phyloP scores from a whole-genome alignment of 768 basidiomycete species.

The Scleroderma bovista region DNA sequence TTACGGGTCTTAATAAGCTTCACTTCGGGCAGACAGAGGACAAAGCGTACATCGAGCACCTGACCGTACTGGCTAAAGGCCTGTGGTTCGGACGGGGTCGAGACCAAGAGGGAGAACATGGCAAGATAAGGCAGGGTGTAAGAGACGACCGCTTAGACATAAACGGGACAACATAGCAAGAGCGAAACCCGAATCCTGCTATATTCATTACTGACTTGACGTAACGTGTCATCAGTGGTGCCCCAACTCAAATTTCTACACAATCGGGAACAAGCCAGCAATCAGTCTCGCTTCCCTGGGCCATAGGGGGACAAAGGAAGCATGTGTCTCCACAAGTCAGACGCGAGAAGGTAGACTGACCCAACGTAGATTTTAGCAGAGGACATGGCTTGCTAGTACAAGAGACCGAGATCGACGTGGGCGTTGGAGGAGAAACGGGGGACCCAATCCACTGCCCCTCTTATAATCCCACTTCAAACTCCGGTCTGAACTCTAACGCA shows the following conservation, averaged over 20 bases:
- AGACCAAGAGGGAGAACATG: slow-evolving; percentile 13
- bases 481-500: slow-evolving; percentile 36
- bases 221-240: slow-evolving; percentile 89
- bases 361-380: slow-evolving; percentile 89
- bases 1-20: slow-evolving; percentile 16
- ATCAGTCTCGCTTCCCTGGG: slow-evolving; percentile 51
- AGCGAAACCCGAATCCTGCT: slow-evolving; percentile 18
- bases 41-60: slow-evolving; percentile 86
- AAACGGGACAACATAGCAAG: slow-evolving; percentile 44
- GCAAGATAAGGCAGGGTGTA: slow-evolving; percentile 27
- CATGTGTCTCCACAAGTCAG: slow-evolving; percentile 36
- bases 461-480: slow-evolving; percentile 51
- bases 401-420: slow-evolving; percentile 49
- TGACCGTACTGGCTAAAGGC: slow-evolving; percentile 79
- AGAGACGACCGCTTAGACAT: slow-evolving; percentile 27
- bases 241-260: slow-evolving; percentile 93
- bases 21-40: slow-evolving; percentile 21
- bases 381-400: slow-evolving; percentile 58
- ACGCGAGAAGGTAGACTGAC: slow-evolving; percentile 68
- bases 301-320: slow-evolving; percentile 38
- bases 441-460: slow-evolving; percentile 25
- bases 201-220: slow-evolving; percentile 70
- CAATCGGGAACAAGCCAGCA: slow-evolving; percentile 35
- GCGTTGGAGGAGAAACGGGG: slow-evolving; percentile 35
- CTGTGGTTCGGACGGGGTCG: slow-evolving; percentile 36